Conservation (phyloP, 768 basidiomycete genomes). For the Lepiota venenata region DNA sequence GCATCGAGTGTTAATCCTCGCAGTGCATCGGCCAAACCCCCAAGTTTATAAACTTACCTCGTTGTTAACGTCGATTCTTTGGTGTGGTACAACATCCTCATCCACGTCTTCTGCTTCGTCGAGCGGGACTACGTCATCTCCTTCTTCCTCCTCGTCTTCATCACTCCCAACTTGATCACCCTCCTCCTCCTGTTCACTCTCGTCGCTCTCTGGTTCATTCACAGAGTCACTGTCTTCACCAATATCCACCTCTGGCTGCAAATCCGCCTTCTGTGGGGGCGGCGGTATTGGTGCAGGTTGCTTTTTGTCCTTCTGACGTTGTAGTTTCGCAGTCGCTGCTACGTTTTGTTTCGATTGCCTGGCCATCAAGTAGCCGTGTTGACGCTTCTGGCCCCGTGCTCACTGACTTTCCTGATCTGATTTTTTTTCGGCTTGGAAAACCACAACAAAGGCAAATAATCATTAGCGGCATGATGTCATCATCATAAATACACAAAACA, state of each 20-base stretch:
- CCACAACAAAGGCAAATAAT: too few species aligned
- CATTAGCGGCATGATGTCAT: too few species aligned
- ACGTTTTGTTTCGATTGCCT: neutral
- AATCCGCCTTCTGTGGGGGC: constrained; percentile 14
- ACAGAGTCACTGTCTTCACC: constrained; percentile 18
- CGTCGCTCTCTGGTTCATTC: constrained; percentile 18
- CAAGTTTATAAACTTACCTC: constrained; percentile 53
- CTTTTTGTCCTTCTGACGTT: neutral
- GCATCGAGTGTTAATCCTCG: too few species aligned
- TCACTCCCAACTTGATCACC: constrained; percentile 50
- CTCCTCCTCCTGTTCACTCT: constrained; percentile 18
- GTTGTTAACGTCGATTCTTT: constrained; percentile 84
- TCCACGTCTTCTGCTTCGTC: constrained; percentile 75
- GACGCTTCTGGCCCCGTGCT: too few species aligned
- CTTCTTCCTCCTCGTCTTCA: constrained; percentile 40
- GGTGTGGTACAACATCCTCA: constrained; percentile 76
- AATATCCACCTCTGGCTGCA: constrained; percentile 13
- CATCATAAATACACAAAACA: too few species aligned
- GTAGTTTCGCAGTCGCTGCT: neutral
- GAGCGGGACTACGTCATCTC: constrained; percentile 49
- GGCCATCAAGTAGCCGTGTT: neutral
- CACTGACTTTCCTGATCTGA: neutral
- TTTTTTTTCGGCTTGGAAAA: neutral
- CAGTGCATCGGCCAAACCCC: neutral
- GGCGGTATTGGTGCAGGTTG: neutral